phyloP scores from a whole-genome alignment of 768 basidiomycete genomes.

The Psilocybe azurescens region DNA sequence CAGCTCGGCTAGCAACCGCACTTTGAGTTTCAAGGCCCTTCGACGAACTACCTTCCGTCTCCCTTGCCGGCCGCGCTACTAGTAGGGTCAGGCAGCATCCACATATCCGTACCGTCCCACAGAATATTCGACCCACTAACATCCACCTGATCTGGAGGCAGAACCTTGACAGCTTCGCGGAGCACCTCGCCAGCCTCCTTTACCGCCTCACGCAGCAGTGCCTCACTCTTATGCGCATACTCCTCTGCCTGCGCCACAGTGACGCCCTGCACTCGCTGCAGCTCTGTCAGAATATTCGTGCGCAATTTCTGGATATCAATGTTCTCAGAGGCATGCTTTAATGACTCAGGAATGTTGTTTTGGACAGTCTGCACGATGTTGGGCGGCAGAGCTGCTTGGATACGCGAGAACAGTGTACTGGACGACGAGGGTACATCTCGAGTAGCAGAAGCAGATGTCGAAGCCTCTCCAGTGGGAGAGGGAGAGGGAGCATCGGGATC shows the following conservation, averaged over 20 bases:
- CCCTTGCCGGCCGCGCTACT: slow-evolving; percentile 22
- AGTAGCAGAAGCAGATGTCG: slow-evolving; percentile 8
- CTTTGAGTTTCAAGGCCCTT: slow-evolving; percentile 50
- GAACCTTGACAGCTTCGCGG: slow-evolving; percentile 89
- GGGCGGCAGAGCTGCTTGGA: slow-evolving; percentile 78
- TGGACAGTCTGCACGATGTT: slow-evolving; percentile 74
- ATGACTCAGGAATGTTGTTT: slow-evolving; percentile 67
- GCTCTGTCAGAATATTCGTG: slow-evolving; percentile 64
- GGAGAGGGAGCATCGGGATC: slow-evolving; percentile 22
- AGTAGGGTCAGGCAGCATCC: slow-evolving; percentile 66
- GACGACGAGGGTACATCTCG: slow-evolving; percentile 26
- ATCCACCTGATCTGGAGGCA: slow-evolving; percentile 74
- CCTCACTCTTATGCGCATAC: slow-evolving; percentile 79
- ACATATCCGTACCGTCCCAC: slow-evolving; percentile 91
- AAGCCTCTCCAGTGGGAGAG: neutral
- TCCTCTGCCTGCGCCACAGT: slow-evolving; percentile 83
- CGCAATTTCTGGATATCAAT: slow-evolving; percentile 76
- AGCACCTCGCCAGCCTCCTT: slow-evolving; percentile 84
- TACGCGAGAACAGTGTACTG: slow-evolving; percentile 64
- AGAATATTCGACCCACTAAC: slow-evolving; percentile 44
- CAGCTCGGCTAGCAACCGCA: slow-evolving; percentile 75
- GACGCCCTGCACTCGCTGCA: slow-evolving; percentile 77
- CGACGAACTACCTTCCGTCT: slow-evolving; percentile 26
- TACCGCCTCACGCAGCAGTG: slow-evolving; percentile 66
- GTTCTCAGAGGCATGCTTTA: slow-evolving; percentile 64